Evolutionary conservation across 352 stramenopile species (phyloP), one percentile per base, ranked within the genome.

Genomic region (Phytopythium aichiense): DNA sequence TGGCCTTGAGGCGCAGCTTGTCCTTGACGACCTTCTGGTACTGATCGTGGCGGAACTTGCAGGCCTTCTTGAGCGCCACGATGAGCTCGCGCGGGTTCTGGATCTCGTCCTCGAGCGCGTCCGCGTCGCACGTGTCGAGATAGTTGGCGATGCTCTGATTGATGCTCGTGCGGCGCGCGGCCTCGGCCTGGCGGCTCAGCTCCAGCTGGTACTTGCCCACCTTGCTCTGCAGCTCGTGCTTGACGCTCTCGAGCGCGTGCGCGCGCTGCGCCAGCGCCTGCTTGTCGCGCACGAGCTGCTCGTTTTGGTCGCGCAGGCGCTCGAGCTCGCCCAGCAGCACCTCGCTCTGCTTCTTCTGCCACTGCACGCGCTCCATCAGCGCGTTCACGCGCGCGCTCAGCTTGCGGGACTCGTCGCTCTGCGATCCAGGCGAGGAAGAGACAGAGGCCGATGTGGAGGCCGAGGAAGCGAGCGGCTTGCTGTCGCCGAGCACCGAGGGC

Each of bases 21-120:
- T 93, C 84, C 56, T 88, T 89, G 37, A 93, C 79, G 15, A 79
- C 84, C 60, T 93, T 91, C 58, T 91, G 71, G 58, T 91, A 93
- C 75, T 93, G 84, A 42, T 93, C 82, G 60, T 91, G 81, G 7
- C 84, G 79, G 57, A 91, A 93, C 67, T 78, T 75, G 69, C 83
- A 92, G 13, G 83, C 84, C 59, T 93, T 93, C 65, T 93, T 93
- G 30, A 93, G 69, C 25, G 84, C 84, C 58, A 81, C 69, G 43
- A 93, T 89, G 1, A 91, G 68, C 49, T 93, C 81, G 33, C 78
- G 73, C 7, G 84, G 84, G 67, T 93, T 91, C 55, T 87, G 80
- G 9, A 93, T 77, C 52, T 93, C 81, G 7, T 91, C 81, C 60
- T 93, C 84, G 52, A 93, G 55, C 30, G 71, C 73, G 2, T 85